Percentiles rank a stretch among this genome's conserved stretches.
Conservation (phyloP, 2,329 filamentous ascomycete species). For the Davidsoniella eucalypti region DNA sequence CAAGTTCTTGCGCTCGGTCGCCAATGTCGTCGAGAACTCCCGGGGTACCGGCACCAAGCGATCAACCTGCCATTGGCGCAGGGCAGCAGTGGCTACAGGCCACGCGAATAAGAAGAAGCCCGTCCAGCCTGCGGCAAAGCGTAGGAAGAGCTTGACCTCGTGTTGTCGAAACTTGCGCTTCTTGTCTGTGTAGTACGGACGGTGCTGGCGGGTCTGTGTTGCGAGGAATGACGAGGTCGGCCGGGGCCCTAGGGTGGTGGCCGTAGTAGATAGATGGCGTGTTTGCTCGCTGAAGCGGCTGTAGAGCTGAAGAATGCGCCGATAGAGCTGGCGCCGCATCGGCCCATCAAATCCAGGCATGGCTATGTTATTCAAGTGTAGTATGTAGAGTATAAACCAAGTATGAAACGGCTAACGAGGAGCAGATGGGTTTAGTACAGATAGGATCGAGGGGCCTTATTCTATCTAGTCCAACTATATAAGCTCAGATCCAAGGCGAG, state of each 20-base stretch:
- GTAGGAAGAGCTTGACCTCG: slow-evolving; percentile 52
- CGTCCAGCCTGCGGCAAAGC: slow-evolving; percentile 24
- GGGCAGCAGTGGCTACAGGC: slow-evolving; percentile 4
- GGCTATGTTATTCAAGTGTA: too few species aligned
- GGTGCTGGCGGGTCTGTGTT: slow-evolving; percentile 31
- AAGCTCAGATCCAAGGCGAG: too few species aligned
- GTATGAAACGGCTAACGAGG: too few species aligned
- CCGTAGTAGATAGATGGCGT: slow-evolving; percentile 36
- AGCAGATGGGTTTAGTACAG: too few species aligned
- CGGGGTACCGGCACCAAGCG: slow-evolving; percentile 8
- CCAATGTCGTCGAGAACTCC: slow-evolving; percentile 6
- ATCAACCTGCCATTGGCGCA: slow-evolving; percentile 9
- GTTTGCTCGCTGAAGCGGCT: slow-evolving; percentile 17
- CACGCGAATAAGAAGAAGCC: slow-evolving; percentile 4
- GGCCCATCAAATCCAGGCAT: too few species aligned
- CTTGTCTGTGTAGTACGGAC: slow-evolving; percentile 63
- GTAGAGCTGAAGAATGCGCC: slow-evolving; percentile 13
- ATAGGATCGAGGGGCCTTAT: too few species aligned
- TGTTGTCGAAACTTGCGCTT: slow-evolving; percentile 52
- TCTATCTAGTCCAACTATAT: too few species aligned
- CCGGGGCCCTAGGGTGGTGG: slow-evolving; percentile 20
- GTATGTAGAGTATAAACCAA: too few species aligned
- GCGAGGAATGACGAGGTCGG: slow-evolving; percentile 37
- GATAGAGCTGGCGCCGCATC: slow-evolving; percentile 14
- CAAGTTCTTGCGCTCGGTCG: slow-evolving; percentile 1